Base-by-base conservation (phyloP, 2,329 filamentous ascomycete genomes). In the Fusarium sacchari region DNA sequence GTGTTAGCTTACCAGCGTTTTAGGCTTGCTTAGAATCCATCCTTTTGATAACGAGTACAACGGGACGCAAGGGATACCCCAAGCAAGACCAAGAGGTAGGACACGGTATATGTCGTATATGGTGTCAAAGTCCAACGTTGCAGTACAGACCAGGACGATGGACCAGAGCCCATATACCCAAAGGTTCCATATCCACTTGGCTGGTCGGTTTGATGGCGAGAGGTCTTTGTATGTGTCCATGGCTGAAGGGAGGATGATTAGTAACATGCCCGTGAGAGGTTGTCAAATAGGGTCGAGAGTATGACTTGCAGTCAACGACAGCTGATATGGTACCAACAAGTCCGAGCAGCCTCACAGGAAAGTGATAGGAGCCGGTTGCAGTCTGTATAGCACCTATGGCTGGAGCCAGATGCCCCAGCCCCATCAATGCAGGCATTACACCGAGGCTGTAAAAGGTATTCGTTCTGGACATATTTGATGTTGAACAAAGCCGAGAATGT, bases 161-260 rank as follows among this genome's bases (percentile, higher is more conserved):
- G 58, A 6, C 67, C 67, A 70, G 8, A 63, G 36, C 1, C 64
- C 46, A 5, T 58, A 68, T 6, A 64, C 26, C 67, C 67, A 70
- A 7, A 46, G 10, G 4, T 50, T 64, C 67, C 67, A 70, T 42
- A 64, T 53, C 64, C 64, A 68, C 20, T 56, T 53, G 12, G 39
- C 17, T 40, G 67, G 64, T 7, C 67, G 53, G 3, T 24, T 28
- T 20, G 67, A 49, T 7, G 28, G 32, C 6, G 53, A 22, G 6
- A 70, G 30, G 1, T 70, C 67, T 59, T 68, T 70, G 28, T 69
- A 70, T 28, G 67, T 70, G 11, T 68, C 67, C 50, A 70, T 68
- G 2, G 67, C 64, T 70, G 10, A 13, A 12, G 7, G 22, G 20
- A 22, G 6, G n/a, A 18, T 32, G 6, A 32, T 69, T 7, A 67